phyloP scores from a whole-genome alignment of 805 yeast species.

The Wickerhamomyces tratensis region DNA sequence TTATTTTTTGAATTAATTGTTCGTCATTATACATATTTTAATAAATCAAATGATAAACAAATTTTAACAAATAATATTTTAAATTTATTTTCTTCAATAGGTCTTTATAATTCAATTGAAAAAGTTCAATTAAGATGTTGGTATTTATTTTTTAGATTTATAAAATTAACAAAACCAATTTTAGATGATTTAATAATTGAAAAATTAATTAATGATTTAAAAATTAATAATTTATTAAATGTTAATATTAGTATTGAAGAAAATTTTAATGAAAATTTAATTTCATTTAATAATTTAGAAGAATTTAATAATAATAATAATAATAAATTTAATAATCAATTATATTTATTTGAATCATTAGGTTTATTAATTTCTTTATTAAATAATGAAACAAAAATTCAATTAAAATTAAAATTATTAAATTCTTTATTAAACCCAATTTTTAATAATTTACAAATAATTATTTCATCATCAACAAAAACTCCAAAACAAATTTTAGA shows the following conservation, averaged over 20 bases:
- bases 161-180: conserved; percentile 65
- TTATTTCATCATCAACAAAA: conserved; percentile 37
- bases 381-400: conserved; percentile 31
- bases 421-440: conserved; percentile 69
- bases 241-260: conserved; percentile 36
- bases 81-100: conserved; percentile 73
- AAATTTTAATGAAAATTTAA: conserved; percentile 33
- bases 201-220: conserved; percentile 48
- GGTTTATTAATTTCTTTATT: conserved; percentile 61
- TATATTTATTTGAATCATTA: conserved; percentile 76
- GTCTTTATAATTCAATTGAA: conserved; percentile 65
- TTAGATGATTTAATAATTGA: conserved; percentile 41
- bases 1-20: conserved; percentile 78
- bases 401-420: conserved; percentile 32
- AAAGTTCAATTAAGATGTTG: conserved; percentile 81
- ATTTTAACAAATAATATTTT: conserved; percentile 53
- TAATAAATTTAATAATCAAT: conserved; percentile 70
- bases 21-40: conserved; percentile 62
- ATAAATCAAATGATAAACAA: conserved; percentile 32
- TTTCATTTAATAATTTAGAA: conserved; percentile 31
- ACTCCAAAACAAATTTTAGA: conserved; percentile 47
- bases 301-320: conserved; percentile 33
- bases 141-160: conserved; percentile 80
- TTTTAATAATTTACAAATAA: conserved; percentile 58
- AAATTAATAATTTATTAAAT: conserved; percentile 42